Conservation (phyloP, 129 eudicot genomes). For the Kitagawia praeruptora region DNA sequence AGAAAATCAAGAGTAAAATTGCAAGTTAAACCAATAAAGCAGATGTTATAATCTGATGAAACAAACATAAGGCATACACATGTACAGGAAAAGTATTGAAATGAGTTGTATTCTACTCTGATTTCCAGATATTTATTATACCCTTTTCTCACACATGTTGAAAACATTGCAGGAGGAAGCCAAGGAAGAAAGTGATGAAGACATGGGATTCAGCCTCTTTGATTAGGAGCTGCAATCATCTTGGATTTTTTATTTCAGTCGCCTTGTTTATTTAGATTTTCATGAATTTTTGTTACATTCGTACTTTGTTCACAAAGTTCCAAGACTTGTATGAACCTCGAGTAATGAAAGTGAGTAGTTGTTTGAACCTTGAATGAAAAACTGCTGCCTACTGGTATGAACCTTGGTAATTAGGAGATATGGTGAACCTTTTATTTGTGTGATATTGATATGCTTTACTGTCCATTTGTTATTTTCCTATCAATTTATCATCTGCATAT, state of each 20-base stretch:
- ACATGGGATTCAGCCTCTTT: slow-evolving; percentile 9
- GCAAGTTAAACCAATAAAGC: background rate
- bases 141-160: background rate
- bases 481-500: background rate
- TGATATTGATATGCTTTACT: background rate
- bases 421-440: background rate
- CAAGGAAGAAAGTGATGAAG: slow-evolving; percentile 5
- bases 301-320: background rate
- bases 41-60: background rate
- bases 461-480: background rate
- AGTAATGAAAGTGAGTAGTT: background rate
- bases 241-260: background rate
- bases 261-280: background rate
- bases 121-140: background rate
- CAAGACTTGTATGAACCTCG: background rate
- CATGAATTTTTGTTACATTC: background rate
- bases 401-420: background rate
- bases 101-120: background rate
- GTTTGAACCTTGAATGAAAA: background rate
- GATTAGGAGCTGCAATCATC: background rate
- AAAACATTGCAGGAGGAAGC: background rate
- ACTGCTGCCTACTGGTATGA: background rate
- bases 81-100: background rate
- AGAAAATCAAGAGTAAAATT: background rate
- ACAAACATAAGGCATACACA: background rate